Base-by-base conservation (phyloP, 352 stramenopile genomes). In the Plasmopara viticola region DNA sequence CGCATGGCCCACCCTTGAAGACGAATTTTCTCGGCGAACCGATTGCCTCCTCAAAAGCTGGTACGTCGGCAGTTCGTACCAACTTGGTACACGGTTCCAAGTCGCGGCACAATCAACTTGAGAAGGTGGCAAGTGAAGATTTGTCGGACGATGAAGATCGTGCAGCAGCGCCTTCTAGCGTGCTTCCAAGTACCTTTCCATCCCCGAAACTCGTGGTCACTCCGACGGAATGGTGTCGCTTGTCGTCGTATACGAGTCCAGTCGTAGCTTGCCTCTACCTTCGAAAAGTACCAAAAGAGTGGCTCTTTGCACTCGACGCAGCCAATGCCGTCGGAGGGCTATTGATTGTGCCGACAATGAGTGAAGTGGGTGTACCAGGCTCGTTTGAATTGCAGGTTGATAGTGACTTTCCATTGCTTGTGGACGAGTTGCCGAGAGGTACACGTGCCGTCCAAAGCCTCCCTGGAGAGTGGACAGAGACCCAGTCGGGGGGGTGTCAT, bases 381-480 rank as follows among this genome's bases (percentile, higher is more conserved):
- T 74, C 73, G 6, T 96, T 90, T 50, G 82, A 91, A 29, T 43
- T 96, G n/a, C 84, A 96, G 48, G 73, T 96, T 7, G 85, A 95
- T 54, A 85, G 67, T 45, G 84, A 95, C 50, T 75, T 85, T 28
- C 71, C 81, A 12, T 47, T 95, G 5, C 59, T 74, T 2, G 55
- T 88, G 12, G 70, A 87, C 29, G 72, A 85, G 45, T 58, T 91
- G 12, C 70, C 74, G 5, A 60, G 60, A 61, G 60, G 56, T 20
- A 68, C 78, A 25, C 72, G 73, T 40, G 74, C 68, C 14, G 81
- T 79, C 6, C 87, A 91, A 55, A 93, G 80, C 15, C 50, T 95
- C 7, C 75, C 74, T 0, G 81, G 81, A 6, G 84, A 94, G 48
- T 96, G 87, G 87, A 80, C 55, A 37, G 66, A 78, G 5, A 20